Evolutionary conservation across 1,284 basidiomycete genomes (phyloP).

Genomic region (Sporisorium exsertum): DNA sequence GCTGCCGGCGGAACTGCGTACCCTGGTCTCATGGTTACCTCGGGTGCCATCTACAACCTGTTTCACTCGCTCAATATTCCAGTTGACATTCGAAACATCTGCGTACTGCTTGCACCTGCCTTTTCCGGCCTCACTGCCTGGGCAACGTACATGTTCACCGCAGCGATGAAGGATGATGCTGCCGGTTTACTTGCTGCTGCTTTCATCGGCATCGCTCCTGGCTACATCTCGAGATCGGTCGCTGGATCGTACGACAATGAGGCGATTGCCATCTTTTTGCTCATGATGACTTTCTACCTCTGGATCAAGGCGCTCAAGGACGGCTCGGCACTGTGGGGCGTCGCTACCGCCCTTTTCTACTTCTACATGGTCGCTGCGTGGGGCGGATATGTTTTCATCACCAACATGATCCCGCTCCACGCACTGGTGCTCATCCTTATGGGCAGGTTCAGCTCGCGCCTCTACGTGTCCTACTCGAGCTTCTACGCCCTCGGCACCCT

Average conservation of each 20-base stretch:
- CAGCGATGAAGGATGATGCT: conserved; percentile 73
- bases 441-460: conserved; percentile 92
- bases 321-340: conserved; percentile 91
- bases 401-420: conserved; percentile 99
- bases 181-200: conserved; percentile 96
- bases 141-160: conserved; percentile 80
- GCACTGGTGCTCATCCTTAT: conserved; percentile 91
- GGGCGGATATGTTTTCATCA: conserved; percentile 99
- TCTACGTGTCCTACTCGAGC: conserved; percentile 94
- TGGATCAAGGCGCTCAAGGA: conserved; percentile 98
- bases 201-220: conserved; percentile 96
- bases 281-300: conserved; percentile 97
- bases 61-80: conserved; percentile 90
- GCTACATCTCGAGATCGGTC: conserved; percentile 97
- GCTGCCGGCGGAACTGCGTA: conserved; percentile 98
- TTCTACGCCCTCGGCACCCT: conserved; percentile 99
- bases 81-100: conserved; percentile 96
- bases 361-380: conserved; percentile 99
- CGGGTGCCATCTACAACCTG: conserved; percentile 92
- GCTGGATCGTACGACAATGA: conserved; percentile 99
- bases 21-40: conserved; percentile 95
- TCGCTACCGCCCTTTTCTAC: conserved; percentile 92
- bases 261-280: conserved; percentile 98
- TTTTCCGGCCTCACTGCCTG: conserved; percentile 97
- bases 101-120: conserved; percentile 94